phyloP scores from a whole-genome alignment of 768 basidiomycete genomes.

The Suillus brevipes region DNA sequence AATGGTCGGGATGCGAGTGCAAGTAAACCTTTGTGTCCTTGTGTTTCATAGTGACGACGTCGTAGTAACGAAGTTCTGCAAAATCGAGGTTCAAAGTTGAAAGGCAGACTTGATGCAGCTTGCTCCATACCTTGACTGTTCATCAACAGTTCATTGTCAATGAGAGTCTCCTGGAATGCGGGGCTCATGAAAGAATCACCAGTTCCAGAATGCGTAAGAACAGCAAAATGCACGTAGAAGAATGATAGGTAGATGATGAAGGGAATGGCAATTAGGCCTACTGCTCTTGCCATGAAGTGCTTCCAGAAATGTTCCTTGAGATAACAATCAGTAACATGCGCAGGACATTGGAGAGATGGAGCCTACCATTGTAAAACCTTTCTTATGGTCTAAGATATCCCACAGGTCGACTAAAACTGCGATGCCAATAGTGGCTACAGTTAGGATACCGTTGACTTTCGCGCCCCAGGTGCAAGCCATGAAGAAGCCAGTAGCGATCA shows the following conservation, averaged over 20 bases:
- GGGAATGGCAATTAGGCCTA: slow-evolving; percentile 87
- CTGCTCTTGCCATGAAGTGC: slow-evolving; percentile 83
- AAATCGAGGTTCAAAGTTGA: slow-evolving; percentile 7
- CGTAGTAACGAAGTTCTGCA: slow-evolving; percentile 90
- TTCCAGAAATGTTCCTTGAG: slow-evolving; percentile 81
- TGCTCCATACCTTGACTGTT: slow-evolving; percentile 78
- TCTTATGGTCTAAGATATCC: slow-evolving; percentile 86
- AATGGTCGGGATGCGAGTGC: slow-evolving; percentile 89
- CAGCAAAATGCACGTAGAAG: slow-evolving; percentile 93
- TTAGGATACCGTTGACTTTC: slow-evolving; percentile 96
- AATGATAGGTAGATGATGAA: slow-evolving; percentile 89
- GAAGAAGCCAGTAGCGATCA: slow-evolving; percentile 84
- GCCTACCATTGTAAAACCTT: slow-evolving; percentile 75
- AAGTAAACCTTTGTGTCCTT: slow-evolving; percentile 92
- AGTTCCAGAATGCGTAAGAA: slow-evolving; percentile 85
- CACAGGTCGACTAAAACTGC: slow-evolving; percentile 94
- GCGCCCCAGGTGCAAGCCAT: slow-evolving; percentile 97
- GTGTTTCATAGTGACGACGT: slow-evolving; percentile 84
- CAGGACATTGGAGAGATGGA: background rate
- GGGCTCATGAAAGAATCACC: slow-evolving; percentile 98
- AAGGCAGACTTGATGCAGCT: background rate
- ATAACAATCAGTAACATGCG: background rate
- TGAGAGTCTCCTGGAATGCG: slow-evolving; percentile 93
- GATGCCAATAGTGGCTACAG: slow-evolving; percentile 83
- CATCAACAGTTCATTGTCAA: slow-evolving; percentile 87